Evolutionary conservation across 345 rosid species (phyloP).

Genomic region (Gossypium bickii): DNA sequence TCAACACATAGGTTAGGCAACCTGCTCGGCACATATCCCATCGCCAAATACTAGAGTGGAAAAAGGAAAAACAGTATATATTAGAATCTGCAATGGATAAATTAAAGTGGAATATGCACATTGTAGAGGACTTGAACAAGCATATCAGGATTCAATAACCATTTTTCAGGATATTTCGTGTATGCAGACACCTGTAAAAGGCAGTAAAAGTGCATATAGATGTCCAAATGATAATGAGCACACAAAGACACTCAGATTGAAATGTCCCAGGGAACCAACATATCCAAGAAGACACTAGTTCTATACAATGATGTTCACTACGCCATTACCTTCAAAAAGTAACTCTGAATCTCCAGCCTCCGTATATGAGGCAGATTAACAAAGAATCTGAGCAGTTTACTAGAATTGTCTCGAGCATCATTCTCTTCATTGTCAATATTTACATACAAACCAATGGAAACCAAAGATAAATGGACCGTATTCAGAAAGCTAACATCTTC

Average conservation of each 20-base stretch:
- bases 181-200: neutral
- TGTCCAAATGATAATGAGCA: neutral
- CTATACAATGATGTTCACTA: neutral
- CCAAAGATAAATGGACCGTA: slow-evolving; percentile 38
- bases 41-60: slow-evolving; percentile 48
- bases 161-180: neutral
- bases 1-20: slow-evolving; percentile 48
- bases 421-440: slow-evolving; percentile 33
- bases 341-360: slow-evolving; percentile 65
- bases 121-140: neutral
- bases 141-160: neutral
- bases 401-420: slow-evolving; percentile 22
- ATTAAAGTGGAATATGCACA: slow-evolving; percentile 1
- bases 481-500: slow-evolving; percentile 50
- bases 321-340: slow-evolving; percentile 53
- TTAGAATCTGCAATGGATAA: slow-evolving; percentile 13
- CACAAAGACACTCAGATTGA: neutral
- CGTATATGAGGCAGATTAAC: slow-evolving; percentile 57
- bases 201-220: neutral
- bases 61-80: slow-evolving; percentile 16
- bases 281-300: neutral
- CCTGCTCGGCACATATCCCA: slow-evolving; percentile 47
- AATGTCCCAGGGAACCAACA: neutral
- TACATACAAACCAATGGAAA: slow-evolving; percentile 54
- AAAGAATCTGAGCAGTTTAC: slow-evolving; percentile 61